Conservation (phyloP, 305 asterid genomes). For the Nicotiana rustica region DNA sequence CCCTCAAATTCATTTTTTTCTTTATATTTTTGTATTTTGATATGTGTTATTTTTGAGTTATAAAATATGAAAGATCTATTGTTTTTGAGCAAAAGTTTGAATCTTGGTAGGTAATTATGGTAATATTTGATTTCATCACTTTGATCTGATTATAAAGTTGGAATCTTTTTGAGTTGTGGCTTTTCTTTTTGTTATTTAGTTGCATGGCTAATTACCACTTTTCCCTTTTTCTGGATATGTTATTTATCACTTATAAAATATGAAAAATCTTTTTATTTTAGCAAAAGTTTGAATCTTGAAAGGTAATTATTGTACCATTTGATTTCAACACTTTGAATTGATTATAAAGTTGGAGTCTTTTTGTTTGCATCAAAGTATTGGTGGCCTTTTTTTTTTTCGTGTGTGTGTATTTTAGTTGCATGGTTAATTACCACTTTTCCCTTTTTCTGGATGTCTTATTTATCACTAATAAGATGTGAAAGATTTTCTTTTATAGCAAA, state of each 20-base stretch:
- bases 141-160: slow-evolving; percentile 45
- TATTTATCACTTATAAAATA: neutral
- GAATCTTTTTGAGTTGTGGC: slow-evolving; percentile 49
- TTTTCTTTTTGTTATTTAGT: slow-evolving; percentile 52
- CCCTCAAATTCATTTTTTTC: neutral
- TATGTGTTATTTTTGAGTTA: neutral
- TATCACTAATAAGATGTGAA: neutral
- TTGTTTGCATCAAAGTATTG: slow-evolving; percentile 47
- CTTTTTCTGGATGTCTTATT: slow-evolving; percentile 7
- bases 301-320: slow-evolving; percentile 4
- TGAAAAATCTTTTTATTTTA: slow-evolving; percentile 5
- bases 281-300: slow-evolving; percentile 29
- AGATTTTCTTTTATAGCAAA: slow-evolving; percentile 13
- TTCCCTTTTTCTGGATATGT: slow-evolving; percentile 21
- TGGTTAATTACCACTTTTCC: slow-evolving; percentile 34
- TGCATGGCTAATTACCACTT: slow-evolving; percentile 39
- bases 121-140: neutral
- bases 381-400: slow-evolving; percentile 47
- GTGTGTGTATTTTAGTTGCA: slow-evolving; percentile 47
- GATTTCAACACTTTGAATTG: slow-evolving; percentile 10
- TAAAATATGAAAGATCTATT: slow-evolving; percentile 14
- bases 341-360: slow-evolving; percentile 55
- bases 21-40: neutral
- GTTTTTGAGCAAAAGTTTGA: slow-evolving; percentile 24
- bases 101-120: slow-evolving; percentile 26